Base-by-base conservation (phyloP, 345 rosid genomes). In the Eucalyptus dawsonii region DNA sequence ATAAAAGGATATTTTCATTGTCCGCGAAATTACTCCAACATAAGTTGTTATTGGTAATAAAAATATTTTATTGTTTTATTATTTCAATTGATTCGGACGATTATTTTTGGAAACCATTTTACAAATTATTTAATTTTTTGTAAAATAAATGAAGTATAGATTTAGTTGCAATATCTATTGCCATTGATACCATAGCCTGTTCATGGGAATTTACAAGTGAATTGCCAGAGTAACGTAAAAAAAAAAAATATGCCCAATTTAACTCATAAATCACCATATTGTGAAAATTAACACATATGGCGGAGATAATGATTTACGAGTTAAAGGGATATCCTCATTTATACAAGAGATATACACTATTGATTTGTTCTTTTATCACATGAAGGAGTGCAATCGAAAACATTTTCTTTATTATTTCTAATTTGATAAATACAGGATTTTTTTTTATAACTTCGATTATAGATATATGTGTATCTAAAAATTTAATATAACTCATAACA, bases 181-280 rank as follows among this genome's bases (percentile, higher is more conserved):
- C n/a, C n/a, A n/a, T n/a, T n/a, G n/a, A n/a, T n/a, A n/a, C n/a
- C n/a, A n/a, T n/a, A n/a, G n/a, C n/a, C n/a, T n/a, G n/a, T 0
- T 62, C 15, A 14, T 13, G 9, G 0, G 2, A 72, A 72, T 72
- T 19, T 37, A 11, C 4, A 2, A 37, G 4, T 0, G 5, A 37
- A 8, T 11, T 37, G 8, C 5, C 0, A n/a, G 3, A 6, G 9
- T 76, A 21, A 37, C 2, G 24, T 21, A 1, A 2, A 11, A 34
- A n/a, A n/a, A n/a, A n/a, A n/a, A 21, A 17, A 37, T 37, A 37
- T 6, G 14, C 3, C 45, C 45, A 37, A 6, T 6, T 14, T 10
- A 11, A 6, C 42, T 37, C 7, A 37, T 76, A 19, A 76, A 5
- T 76, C 27, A 19, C 5, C 1, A 3, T 37, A 19, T 72, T 0